These are phyloP conservation scores for Pinus tabuliformis DNA, from an alignment of 75 land plant species.

Conservation along the genomic window DNA sequence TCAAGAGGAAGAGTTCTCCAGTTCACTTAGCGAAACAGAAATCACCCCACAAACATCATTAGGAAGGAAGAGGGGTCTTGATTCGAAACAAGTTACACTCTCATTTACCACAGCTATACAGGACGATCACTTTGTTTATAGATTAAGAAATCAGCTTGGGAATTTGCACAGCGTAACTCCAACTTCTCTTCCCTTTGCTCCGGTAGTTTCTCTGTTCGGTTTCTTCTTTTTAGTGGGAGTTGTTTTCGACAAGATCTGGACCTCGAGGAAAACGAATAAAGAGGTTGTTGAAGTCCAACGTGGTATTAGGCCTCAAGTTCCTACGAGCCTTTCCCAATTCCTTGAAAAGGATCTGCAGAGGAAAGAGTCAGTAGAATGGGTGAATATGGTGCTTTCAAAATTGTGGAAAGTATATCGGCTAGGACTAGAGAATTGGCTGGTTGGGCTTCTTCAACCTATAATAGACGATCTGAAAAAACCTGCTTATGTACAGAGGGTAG, in stretches of 20 bases:
- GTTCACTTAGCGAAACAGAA: not conserved
- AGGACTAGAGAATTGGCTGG: conserved; percentile 84
- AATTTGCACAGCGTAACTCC: conserved; percentile 50
- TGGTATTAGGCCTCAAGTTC: conserved; percentile 23
- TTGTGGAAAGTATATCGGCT: conserved; percentile 92
- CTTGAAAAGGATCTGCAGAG: conserved; percentile 80
- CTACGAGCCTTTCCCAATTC: conserved; percentile 71
- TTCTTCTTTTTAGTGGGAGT: conserved; percentile 72
- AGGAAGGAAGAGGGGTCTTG: not conserved
- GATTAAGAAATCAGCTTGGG: conserved; percentile 60
- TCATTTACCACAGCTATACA: conserved; percentile 26
- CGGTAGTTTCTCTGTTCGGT: conserved; percentile 55
- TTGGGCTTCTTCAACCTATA: conserved; percentile 89
- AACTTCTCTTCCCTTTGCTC: conserved; percentile 54
- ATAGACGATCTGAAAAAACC: conserved; percentile 93
- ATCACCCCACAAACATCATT: not conserved
- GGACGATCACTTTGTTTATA: conserved; percentile 64
- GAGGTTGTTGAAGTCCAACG: not conserved
- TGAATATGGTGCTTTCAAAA: conserved; percentile 98
- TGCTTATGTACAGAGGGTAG: conserved; percentile 81
- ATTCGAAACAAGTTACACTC: conserved; percentile 3
- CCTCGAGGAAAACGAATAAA: conserved; percentile 26
- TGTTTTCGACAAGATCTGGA: conserved; percentile 74
- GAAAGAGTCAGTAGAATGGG: conserved; percentile 99
- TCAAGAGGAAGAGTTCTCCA: not conserved